phyloP scores from a whole-genome alignment of 2,329 filamentous ascomycete species.

The Fusarium zealandicum region DNA sequence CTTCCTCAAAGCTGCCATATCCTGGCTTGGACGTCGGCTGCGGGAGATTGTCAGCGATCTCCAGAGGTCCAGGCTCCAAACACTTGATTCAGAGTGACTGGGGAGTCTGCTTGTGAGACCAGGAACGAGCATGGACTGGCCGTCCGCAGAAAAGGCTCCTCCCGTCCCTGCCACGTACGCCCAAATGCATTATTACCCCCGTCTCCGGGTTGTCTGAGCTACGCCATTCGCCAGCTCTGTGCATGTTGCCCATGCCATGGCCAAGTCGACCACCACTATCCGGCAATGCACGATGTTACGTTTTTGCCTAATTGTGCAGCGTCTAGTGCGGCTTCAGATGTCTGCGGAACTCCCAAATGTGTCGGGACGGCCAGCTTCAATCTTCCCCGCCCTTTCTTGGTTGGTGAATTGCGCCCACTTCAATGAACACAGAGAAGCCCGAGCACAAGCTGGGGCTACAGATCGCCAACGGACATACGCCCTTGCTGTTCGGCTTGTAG shows the following conservation, averaged over 20 bases:
- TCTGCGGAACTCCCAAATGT: conserved; percentile 15
- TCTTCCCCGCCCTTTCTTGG: background rate
- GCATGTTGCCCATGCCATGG: conserved; percentile 9
- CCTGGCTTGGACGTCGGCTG: conserved; percentile 4
- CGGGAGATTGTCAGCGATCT: conserved; percentile 23
- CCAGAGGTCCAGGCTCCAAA: conserved; percentile 14
- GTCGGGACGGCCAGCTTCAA: conserved; percentile 5
- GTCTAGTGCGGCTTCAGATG: conserved; percentile 14
- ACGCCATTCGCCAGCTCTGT: conserved; percentile 19
- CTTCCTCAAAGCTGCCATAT: background rate
- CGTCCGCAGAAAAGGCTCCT: conserved; percentile 46
- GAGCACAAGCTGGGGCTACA: conserved; percentile 22
- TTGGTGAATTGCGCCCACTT: conserved; percentile 3
- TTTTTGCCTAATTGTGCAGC: conserved; percentile 28
- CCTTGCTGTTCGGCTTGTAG: background rate
- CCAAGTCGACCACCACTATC: conserved; percentile 23
- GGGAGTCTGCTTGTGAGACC: conserved; percentile 13
- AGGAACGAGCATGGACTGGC: conserved; percentile 34
- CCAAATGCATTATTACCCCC: conserved; percentile 24
- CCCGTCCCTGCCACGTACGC: conserved; percentile 44
- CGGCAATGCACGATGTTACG: conserved; percentile 34
- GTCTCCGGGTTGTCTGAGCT: conserved; percentile 4
- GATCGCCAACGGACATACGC: conserved; percentile 13
- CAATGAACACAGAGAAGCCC: conserved; percentile 8
- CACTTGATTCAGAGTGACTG: conserved; percentile 14